Conservation (phyloP, 1,139 yeast species). For the Debaryomyces psychrophilus region DNA sequence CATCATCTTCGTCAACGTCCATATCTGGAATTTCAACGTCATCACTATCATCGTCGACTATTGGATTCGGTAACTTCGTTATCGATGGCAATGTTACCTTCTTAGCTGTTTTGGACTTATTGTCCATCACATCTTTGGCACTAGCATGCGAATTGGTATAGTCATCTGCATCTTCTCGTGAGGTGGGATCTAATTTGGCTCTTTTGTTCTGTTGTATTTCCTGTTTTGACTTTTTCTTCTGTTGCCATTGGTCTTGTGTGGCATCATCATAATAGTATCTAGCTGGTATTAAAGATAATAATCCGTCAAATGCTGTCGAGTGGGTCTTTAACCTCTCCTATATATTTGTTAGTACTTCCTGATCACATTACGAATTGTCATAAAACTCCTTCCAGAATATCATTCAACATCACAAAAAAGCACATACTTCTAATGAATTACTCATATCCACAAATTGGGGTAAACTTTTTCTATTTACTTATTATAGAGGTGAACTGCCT, state of each 20-base stretch:
- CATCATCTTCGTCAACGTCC: constrained; percentile 22
- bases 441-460: constrained; percentile 29
- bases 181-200: constrained; percentile 76
- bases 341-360: constrained; percentile 28
- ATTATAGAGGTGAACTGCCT: neutral
- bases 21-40: constrained; percentile 20
- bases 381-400: neutral
- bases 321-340: constrained; percentile 83
- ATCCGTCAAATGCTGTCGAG: constrained; percentile 87
- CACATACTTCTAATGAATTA: constrained; percentile 56
- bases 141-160: constrained; percentile 45
- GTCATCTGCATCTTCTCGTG: constrained; percentile 48
- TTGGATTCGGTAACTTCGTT: constrained; percentile 16
- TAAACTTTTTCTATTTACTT: neutral
- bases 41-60: constrained; percentile 19
- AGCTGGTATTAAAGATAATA: constrained; percentile 89
- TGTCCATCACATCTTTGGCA: constrained; percentile 69
- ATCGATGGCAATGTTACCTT: constrained; percentile 58
- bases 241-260: constrained; percentile 86
- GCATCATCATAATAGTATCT: constrained; percentile 85
- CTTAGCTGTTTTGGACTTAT: constrained; percentile 57
- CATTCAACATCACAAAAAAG: neutral
- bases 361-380: neutral
- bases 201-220: constrained; percentile 65
- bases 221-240: constrained; percentile 71